Evolutionary conservation across 2,329 filamentous ascomycete species (phyloP), one percentile per base, ranked within the genome.

Genomic region (Fusarium denticulatum): DNA sequence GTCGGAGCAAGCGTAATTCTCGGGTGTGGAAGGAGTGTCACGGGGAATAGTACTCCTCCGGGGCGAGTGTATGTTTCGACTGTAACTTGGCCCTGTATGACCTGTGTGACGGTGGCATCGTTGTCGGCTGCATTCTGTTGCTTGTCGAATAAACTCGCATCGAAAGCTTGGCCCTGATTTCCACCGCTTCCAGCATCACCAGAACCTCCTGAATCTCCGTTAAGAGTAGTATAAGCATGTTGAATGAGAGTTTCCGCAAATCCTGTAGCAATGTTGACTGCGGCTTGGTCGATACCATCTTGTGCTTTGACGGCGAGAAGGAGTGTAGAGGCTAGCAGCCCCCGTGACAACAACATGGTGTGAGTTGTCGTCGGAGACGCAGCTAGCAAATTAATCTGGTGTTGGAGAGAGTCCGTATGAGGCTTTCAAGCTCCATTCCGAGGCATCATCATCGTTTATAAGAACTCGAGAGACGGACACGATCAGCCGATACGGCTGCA

Each of bases 331-430:
- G 63, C 67, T 37, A 73, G 47, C 42, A 73, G 71, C 63, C 71
- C 71, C 49, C 45, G 63, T 74, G 63, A 65, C 71, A 73, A 73
- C 71, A 72, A 68, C 71, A 73, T 73, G 50, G 34, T 72, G 71
- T 50, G 56, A 61, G 62, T 73, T 72, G 71, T 71, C 63, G 50
- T 28, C 52, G 60, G 45, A 73, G 61, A 74, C 47, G 52, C 32
- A 64, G 52, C 52, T 61, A 60, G 55, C 52, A 65, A n/a, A 37
- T 72, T 61, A 58, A 59, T 64, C 64, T 37, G 26, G 34, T 50
- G 43, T 69, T 68, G 30, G n/a, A 65, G 47, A 30, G 43, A 46
- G 46, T 68, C 30, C n/a, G 55, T 72, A 13, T 57, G 40, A 40
- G 24, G 26, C 30, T 58, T 42, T 22, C 20, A 26, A 37, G 11